Base-by-base conservation (phyloP, 2,329 filamentous ascomycete genomes). In the Nigrospora oryzae region DNA sequence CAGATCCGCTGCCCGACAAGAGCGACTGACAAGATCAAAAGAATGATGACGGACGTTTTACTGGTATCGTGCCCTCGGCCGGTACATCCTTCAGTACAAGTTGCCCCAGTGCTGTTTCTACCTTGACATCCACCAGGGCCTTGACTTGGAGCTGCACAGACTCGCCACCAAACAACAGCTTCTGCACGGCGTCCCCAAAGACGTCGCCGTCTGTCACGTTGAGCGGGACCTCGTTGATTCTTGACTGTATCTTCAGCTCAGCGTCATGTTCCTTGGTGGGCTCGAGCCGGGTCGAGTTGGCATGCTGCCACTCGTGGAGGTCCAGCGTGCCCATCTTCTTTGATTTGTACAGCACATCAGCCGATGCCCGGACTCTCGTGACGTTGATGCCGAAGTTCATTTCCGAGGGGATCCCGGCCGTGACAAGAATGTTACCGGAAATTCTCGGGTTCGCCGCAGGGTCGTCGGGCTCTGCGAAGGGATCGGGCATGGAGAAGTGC, bases 321-420 rank as follows among this genome's bases (percentile, higher is more conserved):
- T 93, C 79, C 23, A 98, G 74, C 44, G 84, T 77, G 34, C 93
- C 93, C 47, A 98, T 79, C 61, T 91, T 86, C 43, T 81, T 73
- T 23, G 74, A 74, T 51, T 86, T 72, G 64, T 95, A 96, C 53
- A 79, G 86, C 3, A 97, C 83, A 59, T 95, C 81, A 5, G 89
- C 84, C 44, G 78, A 77, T 2, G 91, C 89, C 43, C 81, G 79
- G 40, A 98, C 79, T 46, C 75, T 76, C 34, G 82, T 82, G 36
- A 97, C 87, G 49, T 86, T 81, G 42, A 98, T 68, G 42, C 83
- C 79, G 52, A 97, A 84, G 57, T 95, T 89, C 74, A 97, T 84
- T 60, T 95, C 86, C 37, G 86, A 75, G 0, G 93, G 93, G 32
- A 97, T 63, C 11, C 73, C 80, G 23, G 94, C 84, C 15, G 90